Percentiles rank a stretch among this genome's conserved stretches.
These are phyloP conservation scores for Sisymbrium altissimum DNA, from an alignment of 345 rosid genomes.

Conservation along the genomic window DNA sequence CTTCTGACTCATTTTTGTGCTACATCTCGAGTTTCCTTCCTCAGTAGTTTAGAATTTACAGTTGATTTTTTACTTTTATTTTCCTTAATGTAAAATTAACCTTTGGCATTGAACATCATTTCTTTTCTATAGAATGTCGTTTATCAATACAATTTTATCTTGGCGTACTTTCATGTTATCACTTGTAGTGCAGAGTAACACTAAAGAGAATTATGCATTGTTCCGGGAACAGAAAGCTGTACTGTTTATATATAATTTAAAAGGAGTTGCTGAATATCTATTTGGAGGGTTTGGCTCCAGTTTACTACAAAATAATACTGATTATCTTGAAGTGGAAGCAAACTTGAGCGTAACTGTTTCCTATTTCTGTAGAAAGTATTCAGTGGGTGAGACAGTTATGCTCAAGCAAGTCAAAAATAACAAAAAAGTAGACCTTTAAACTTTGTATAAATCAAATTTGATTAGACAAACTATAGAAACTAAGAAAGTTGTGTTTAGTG, in stretches of 20 bases:
- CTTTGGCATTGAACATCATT: neutral
- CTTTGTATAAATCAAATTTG: neutral
- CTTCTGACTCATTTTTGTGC: too few relatives aligned
- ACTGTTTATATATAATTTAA: too few relatives aligned
- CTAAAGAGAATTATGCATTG: too few relatives aligned
- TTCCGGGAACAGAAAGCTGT: too few relatives aligned
- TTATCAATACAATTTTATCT: neutral
- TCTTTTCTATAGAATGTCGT: neutral
- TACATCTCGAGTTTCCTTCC: too few relatives aligned
- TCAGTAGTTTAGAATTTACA: too few relatives aligned
- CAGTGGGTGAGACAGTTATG: neutral
- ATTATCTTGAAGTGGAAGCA: neutral
- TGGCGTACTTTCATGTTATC: too few relatives aligned
- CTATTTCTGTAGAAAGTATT: neutral
- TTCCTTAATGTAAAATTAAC: neutral
- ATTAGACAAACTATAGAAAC: neutral
- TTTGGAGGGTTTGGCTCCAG: neutral
- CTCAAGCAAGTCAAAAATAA: neutral
- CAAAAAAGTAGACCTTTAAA: neutral
- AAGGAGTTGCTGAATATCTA: too few relatives aligned
- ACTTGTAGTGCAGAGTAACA: too few relatives aligned
- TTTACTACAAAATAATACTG: neutral
- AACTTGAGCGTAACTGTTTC: neutral
- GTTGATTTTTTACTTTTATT: too few relatives aligned
- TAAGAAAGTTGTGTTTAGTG: constrained; percentile 6